Conservation (phyloP, 192 early-diverging fungal genomes). For the Haplosporangium gracile region DNA sequence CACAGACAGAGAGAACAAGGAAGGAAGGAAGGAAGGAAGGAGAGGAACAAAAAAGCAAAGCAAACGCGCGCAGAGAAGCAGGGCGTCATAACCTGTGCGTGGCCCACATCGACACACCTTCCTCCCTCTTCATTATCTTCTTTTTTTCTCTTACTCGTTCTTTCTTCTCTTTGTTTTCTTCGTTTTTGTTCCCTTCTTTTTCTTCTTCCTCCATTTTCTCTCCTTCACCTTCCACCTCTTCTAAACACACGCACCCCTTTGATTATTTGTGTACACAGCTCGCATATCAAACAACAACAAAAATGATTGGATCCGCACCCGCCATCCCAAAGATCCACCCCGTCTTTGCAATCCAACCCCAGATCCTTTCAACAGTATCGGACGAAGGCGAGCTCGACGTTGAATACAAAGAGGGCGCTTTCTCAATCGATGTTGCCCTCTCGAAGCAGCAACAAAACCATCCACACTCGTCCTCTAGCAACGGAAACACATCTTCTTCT, state of each 20-base stretch:
- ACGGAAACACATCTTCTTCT: neutral
- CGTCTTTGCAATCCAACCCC: slow-evolving; percentile 38
- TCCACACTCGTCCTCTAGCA: neutral
- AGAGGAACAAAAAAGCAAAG: neutral
- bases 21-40: neutral
- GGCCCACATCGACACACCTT: neutral
- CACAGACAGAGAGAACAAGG: neutral
- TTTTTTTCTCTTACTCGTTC: neutral
- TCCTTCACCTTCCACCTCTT: neutral
- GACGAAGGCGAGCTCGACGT: slow-evolving; percentile 26
- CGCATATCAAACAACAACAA: neutral
- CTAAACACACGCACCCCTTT: neutral
- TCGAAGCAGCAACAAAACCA: slow-evolving; percentile 15
- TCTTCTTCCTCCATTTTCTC: neutral
- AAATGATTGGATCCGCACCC: slow-evolving; percentile 44
- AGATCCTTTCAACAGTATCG: slow-evolving; percentile 11
- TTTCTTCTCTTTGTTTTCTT: neutral
- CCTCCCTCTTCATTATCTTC: neutral
- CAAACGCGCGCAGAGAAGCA: neutral
- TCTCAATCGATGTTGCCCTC: slow-evolving; percentile 36
- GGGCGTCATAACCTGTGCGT: neutral
- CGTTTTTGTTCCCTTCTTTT: slow-evolving; percentile 3
- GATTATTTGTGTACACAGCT: neutral
- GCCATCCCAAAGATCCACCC: slow-evolving; percentile 54
- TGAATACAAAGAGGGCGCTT: slow-evolving; percentile 44